Evolutionary conservation across 768 basidiomycete species (phyloP), one percentile per base, ranked within the genome.

Genomic region (Termitomyces sp.): DNA sequence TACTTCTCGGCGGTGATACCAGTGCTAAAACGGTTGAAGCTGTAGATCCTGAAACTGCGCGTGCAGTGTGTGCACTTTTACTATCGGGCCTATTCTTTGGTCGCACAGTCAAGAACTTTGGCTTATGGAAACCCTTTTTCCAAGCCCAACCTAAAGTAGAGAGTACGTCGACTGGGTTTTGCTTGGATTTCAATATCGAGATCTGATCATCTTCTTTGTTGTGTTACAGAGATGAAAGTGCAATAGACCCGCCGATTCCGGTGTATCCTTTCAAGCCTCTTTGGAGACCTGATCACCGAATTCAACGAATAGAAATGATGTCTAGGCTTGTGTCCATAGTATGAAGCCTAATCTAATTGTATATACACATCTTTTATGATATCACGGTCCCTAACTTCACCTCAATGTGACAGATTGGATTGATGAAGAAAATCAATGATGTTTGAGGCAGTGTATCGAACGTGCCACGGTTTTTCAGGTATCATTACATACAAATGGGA

Each of bases 11-110:
- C 12, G 69, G 68, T 26, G 54, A 68, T 2, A 64, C 63, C 3
- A 61, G 67, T 8, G 72, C 66, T 29, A 73, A 73, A 26, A 69
- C 57, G 36, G 68, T 80, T 1, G 77, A 79, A 34, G 73, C 86
- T 1, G 64, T 88, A 4, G 86, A 89, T 56, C 73, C 81, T 0
- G 81, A 87, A 65, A 77, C 75, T 6, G 92, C 91, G 12, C 75
- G 90, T 13, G 85, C 89, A 7, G 75, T 85, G 20, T 93, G 91
- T 68, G 86, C 88, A 31, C 57, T 86, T 15, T 65, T 93, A 1
- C 75, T 94, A 18, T 76, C 80, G 13, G 74, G 65, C 0, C 63
- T 92, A 41, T 94, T 94, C 62, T 69, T 77, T 1, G 76, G 77
- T 33, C 76, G 92, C 37, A 81, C 89, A 2, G 75, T 82, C 45